Percentiles rank a stretch among this genome's conserved stretches.
Evolutionary conservation across 2,329 filamentous ascomycete genomes (phyloP).

Genomic region (Penicillium paneum): DNA sequence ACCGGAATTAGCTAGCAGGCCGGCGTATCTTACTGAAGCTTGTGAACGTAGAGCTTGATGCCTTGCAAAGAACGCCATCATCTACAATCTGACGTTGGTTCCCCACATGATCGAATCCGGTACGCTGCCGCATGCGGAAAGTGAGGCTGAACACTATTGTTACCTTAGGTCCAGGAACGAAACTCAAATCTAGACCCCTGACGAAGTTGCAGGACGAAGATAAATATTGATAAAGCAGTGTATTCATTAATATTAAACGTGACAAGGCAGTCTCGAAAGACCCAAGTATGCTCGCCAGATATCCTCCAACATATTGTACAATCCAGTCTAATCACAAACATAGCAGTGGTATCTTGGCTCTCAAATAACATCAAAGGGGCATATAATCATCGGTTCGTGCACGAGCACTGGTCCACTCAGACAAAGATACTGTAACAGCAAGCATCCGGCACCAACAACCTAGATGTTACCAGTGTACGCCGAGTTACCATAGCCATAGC

Average conservation of each 20-base stretch:
- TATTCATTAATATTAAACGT: slow-evolving; percentile 5
- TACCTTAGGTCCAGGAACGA: not conserved
- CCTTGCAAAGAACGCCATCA: not conserved
- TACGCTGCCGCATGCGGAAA: not conserved
- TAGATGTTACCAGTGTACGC: slow-evolving; percentile 34
- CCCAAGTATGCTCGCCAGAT: slow-evolving; percentile 6
- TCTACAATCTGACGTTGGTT: not conserved
- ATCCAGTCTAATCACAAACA: slow-evolving; percentile 11
- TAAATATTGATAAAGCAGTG: not conserved
- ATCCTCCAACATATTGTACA: slow-evolving; percentile 14
- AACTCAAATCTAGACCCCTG: not conserved
- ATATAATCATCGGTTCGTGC: slow-evolving; percentile 17
- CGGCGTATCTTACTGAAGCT: not conserved
- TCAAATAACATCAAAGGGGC: slow-evolving; percentile 11
- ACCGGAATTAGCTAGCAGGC: not conserved
- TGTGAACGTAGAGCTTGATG: not conserved
- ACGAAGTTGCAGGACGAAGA: too few species aligned
- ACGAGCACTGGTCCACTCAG: not conserved
- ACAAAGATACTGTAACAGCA: not conserved
- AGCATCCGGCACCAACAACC: not conserved
- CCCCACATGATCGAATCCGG: not conserved
- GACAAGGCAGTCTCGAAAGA: slow-evolving; percentile 3
- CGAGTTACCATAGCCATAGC: slow-evolving; percentile 32
- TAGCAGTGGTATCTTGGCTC: slow-evolving; percentile 23
- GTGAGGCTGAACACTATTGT: not conserved